phyloP scores from a whole-genome alignment of 768 basidiomycete species.

The Peribolospora kevripleyi region DNA sequence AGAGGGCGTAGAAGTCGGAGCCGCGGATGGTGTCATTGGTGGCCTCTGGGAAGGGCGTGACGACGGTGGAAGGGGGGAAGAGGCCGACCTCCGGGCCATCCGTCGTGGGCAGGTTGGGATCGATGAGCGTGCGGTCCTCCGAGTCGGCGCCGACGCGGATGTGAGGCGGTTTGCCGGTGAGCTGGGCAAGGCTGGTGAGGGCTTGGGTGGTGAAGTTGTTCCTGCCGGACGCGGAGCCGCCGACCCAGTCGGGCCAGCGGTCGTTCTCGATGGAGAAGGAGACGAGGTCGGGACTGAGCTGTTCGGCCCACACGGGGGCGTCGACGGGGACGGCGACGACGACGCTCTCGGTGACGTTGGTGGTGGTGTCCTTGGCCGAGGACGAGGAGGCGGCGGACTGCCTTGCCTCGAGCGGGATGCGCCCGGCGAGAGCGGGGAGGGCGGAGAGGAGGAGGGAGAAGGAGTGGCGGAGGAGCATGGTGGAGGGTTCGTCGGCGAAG shows the following conservation, averaged over 20 bases:
- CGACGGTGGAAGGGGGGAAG: slow-evolving; percentile 12
- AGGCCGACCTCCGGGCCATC: slow-evolving; percentile 30
- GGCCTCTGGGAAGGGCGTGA: slow-evolving; percentile 41
- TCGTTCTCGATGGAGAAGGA: slow-evolving; percentile 50
- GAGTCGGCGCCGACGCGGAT: slow-evolving; percentile 35
- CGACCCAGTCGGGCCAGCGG: slow-evolving; percentile 43
- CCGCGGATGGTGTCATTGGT: slow-evolving; percentile 35
- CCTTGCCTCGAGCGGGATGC: too few species aligned
- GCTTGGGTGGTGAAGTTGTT: slow-evolving; percentile 15
- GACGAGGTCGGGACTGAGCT: slow-evolving; percentile 28
- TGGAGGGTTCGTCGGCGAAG: too few species aligned
- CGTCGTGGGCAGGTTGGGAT: slow-evolving; percentile 26
- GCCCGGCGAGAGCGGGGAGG: too few species aligned
- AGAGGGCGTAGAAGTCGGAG: slow-evolving; percentile 29
- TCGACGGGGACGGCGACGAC: slow-evolving; percentile 24
- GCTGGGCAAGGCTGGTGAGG: slow-evolving; percentile 30
- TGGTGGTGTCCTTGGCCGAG: too few species aligned
- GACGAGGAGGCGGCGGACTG: too few species aligned
- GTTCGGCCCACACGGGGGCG: slow-evolving; percentile 20
- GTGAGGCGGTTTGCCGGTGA: slow-evolving; percentile 31
- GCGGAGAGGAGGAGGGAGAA: too few species aligned
- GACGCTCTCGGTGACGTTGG: neutral
- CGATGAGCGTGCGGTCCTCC: slow-evolving; percentile 36
- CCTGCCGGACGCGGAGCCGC: slow-evolving; percentile 29
- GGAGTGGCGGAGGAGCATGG: too few species aligned